A percentile compares a stretch with the other conserved stretches of the same genome.
Conservation (phyloP, 2,329 filamentous ascomycete genomes). For the Albophoma yamanashiensis region DNA sequence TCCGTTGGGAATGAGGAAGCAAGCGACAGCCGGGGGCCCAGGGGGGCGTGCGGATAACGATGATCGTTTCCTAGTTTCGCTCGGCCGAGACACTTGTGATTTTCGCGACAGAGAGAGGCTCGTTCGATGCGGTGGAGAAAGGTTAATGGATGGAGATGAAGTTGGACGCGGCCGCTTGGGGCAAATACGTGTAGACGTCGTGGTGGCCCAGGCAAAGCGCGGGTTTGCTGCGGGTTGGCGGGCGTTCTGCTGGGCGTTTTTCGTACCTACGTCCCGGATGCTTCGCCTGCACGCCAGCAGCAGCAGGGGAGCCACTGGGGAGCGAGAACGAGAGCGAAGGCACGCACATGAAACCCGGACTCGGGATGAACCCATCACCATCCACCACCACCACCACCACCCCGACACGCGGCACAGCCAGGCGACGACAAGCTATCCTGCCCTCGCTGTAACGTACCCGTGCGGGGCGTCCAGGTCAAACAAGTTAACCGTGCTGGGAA, state of each 20-base stretch:
- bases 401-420: background rate
- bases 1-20: background rate
- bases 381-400: background rate
- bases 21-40: background rate
- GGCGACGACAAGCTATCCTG: background rate
- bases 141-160: background rate
- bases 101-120: background rate
- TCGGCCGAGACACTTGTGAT: background rate
- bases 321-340: background rate
- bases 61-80: background rate
- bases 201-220: background rate
- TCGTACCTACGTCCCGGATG: background rate
- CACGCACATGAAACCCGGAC: background rate
- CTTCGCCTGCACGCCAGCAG: background rate
- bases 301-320: background rate
- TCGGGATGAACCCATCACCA: background rate
- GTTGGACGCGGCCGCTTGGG: background rate
- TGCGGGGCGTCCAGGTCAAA: background rate
- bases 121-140: background rate
- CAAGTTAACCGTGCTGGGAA: background rate
- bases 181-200: background rate
- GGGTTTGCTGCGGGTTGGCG: background rate
- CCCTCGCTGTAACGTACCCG: background rate
- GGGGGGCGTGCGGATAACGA: background rate
- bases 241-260: background rate